Evolutionary conservation across 805 yeast species (phyloP).

Genomic region (Candida caryicola): DNA sequence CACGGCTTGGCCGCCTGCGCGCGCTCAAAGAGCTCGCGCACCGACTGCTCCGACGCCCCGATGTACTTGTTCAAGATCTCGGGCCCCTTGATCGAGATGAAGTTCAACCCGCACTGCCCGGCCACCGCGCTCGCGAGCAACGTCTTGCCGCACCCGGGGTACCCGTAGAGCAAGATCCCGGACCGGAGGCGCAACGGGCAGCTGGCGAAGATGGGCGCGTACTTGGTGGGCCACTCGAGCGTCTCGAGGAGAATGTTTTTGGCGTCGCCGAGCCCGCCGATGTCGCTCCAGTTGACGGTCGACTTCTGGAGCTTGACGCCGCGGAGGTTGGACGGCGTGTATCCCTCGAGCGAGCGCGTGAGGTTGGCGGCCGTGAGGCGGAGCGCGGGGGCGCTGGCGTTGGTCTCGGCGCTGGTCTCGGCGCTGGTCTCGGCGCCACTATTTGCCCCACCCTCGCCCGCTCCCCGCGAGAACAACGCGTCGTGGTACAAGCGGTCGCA

Average conservation of each 20-base stretch:
- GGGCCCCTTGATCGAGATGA: slow-evolving; percentile 92
- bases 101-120: slow-evolving; percentile 88
- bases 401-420: not conserved
- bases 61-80: slow-evolving; percentile 92
- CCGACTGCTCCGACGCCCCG: slow-evolving; percentile 95
- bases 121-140: slow-evolving; percentile 91
- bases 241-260: slow-evolving; percentile 79
- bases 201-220: slow-evolving; percentile 88
- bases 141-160: slow-evolving; percentile 98
- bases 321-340: slow-evolving; percentile 75
- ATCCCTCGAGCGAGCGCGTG: slow-evolving; percentile 59
- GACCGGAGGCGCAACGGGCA: slow-evolving; percentile 87
- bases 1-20: slow-evolving; percentile 96
- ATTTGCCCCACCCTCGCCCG: slow-evolving; percentile 2
- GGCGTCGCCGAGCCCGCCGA: slow-evolving; percentile 82
- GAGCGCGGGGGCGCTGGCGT: not conserved
- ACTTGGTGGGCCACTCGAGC: slow-evolving; percentile 94
- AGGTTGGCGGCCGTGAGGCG: slow-evolving; percentile 37
- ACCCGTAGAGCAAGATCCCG: slow-evolving; percentile 88
- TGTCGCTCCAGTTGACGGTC: slow-evolving; percentile 74
- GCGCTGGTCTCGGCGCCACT: not conserved
- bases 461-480: slow-evolving; percentile 21
- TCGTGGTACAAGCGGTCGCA: slow-evolving; percentile 69
- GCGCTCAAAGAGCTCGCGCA: slow-evolving; percentile 87
- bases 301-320: slow-evolving; percentile 86